A percentile compares a stretch with the other conserved stretches of the same genome.
These are phyloP conservation scores for Dendrostoma leiphaemia DNA, from an alignment of 2,329 filamentous ascomycete genomes.

Conservation along the genomic window DNA sequence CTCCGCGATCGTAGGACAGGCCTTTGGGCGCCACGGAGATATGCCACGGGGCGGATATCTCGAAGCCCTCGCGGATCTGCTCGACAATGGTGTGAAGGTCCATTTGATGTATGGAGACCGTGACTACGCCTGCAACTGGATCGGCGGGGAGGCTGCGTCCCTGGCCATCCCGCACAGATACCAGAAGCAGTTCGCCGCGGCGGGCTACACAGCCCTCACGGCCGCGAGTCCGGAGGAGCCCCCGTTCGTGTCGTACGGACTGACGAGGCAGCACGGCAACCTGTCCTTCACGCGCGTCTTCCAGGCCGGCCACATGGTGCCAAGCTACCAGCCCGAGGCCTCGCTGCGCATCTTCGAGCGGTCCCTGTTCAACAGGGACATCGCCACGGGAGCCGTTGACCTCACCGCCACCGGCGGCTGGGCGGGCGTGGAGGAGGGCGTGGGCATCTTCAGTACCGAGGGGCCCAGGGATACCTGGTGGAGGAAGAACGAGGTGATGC, in stretches of 20 bases:
- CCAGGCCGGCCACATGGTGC: constrained; percentile 53
- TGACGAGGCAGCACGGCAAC: constrained; percentile 65
- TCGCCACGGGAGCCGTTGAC: constrained; percentile 42
- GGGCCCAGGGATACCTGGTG: constrained; percentile 14
- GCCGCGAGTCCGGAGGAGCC: constrained; percentile 47
- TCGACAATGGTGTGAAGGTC: constrained; percentile 54
- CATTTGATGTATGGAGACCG: constrained; percentile 55
- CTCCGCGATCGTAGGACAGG: constrained; percentile 36
- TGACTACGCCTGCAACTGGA: constrained; percentile 52
- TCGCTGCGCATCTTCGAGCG: constrained; percentile 47
- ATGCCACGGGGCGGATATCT: constrained; percentile 31
- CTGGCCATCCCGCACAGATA: constrained; percentile 55
- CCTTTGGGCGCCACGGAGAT: constrained; percentile 35
- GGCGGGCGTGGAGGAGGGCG: background rate
- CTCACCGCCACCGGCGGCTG: constrained; percentile 15
- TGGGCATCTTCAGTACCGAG: constrained; percentile 8
- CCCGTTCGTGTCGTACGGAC: constrained; percentile 43
- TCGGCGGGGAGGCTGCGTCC: constrained; percentile 47
- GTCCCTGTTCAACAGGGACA: constrained; percentile 44
- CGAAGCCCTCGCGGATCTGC: constrained; percentile 45
- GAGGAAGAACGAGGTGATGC: constrained; percentile 14
- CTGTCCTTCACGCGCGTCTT: constrained; percentile 56
- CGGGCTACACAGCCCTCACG: constrained; percentile 64
- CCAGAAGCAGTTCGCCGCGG: constrained; percentile 56
- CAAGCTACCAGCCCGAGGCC: constrained; percentile 46